Percentiles rank a stretch among this genome's conserved stretches.
Conservation (phyloP, 495 filamentous ascomycete genomes). For the Geoglossum glabrum region DNA sequence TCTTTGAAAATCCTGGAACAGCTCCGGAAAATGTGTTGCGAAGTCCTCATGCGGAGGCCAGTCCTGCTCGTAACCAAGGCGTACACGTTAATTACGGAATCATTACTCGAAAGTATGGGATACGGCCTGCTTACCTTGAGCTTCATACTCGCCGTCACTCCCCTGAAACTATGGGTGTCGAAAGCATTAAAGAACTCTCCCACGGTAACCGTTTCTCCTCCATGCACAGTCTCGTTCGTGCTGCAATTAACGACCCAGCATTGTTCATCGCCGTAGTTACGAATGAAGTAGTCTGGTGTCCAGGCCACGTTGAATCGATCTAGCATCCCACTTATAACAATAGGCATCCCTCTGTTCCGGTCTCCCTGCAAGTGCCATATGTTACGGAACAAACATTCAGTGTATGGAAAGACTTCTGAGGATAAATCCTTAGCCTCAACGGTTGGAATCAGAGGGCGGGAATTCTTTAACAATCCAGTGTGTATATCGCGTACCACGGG, state of each 20-base stretch:
- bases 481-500: background rate
- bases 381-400: background rate
- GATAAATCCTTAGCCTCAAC: background rate
- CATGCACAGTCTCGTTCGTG: background rate
- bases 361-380: background rate
- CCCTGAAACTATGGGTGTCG: background rate
- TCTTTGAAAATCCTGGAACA: conserved; percentile 16
- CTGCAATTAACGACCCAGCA: conserved; percentile 13
- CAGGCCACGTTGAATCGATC: conserved; percentile 15
- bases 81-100: background rate
- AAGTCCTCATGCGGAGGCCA: conserved; percentile 17
- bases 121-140: background rate
- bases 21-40: conserved; percentile 11
- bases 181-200: conserved; percentile 13
- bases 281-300: conserved; percentile 14
- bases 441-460: background rate
- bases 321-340: conserved; percentile 12
- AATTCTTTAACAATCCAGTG: background rate
- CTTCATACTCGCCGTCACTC: background rate
- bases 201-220: conserved; percentile 7
- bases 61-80: conserved; percentile 7
- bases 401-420: background rate
- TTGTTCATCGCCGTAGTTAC: conserved; percentile 7
- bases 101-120: background rate
- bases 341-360: conserved; percentile 9